Evolutionary conservation across 345 rosid genomes (phyloP).

Genomic region (Kandelia obovata): DNA sequence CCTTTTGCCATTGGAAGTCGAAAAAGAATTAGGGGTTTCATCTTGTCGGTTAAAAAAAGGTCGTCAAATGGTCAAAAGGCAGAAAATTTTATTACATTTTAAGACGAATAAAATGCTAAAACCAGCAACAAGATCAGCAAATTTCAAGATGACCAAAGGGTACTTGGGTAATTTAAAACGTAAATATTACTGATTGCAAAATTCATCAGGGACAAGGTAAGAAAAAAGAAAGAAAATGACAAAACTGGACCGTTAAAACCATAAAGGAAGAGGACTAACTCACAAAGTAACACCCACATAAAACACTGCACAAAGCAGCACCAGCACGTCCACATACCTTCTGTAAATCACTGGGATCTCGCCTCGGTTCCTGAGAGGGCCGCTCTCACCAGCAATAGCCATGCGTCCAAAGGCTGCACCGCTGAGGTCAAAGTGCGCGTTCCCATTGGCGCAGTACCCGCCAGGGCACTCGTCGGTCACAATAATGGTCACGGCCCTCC

Average conservation of each 20-base stretch:
- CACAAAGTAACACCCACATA: background rate
- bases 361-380: constrained; percentile 73
- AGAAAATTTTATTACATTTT: background rate
- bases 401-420: constrained; percentile 95
- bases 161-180: background rate
- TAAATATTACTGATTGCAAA: background rate
- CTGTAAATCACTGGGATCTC: constrained; percentile 55
- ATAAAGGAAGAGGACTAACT: background rate
- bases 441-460: constrained; percentile 55
- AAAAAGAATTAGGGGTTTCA: too few species aligned
- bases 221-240: background rate
- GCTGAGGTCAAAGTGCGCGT: constrained; percentile 85
- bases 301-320: background rate
- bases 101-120: background rate
- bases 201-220: background rate
- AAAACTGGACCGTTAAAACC: background rate
- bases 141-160: background rate
- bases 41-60: background rate
- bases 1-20: too few species aligned
- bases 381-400: constrained; percentile 64
- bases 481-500: constrained; percentile 82
- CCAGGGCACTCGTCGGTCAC: constrained; percentile 89
- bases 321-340: constrained; percentile 32
- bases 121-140: background rate
- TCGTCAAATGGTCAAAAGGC: background rate